These are phyloP conservation scores for Infundibulicybe gibba DNA, from an alignment of 768 basidiomycete genomes.

Conservation along the genomic window DNA sequence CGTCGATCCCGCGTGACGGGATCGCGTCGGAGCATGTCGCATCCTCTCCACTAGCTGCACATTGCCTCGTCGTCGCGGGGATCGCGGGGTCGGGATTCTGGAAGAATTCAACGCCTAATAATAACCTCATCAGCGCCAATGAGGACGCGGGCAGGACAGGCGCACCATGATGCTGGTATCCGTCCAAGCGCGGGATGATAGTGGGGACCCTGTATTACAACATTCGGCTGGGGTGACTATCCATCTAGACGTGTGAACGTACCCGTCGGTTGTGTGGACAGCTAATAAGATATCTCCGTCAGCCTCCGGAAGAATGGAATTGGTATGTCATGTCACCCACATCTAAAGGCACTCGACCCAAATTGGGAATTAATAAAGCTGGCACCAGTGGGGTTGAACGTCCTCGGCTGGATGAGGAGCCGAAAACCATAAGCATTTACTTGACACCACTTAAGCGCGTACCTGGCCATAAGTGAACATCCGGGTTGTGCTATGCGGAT, in stretches of 20 bases:
- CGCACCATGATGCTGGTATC: slow-evolving; percentile 12
- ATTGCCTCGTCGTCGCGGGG: slow-evolving; percentile 15
- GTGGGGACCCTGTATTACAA: slow-evolving; percentile 9
- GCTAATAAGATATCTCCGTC: background rate
- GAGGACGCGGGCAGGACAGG: too few species aligned
- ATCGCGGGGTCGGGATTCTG: slow-evolving; percentile 18
- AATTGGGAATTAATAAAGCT: slow-evolving; percentile 12
- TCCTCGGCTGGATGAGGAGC: slow-evolving; percentile 2
- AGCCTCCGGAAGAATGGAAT: background rate
- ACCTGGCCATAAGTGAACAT: slow-evolving; percentile 20
- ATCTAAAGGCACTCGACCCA: slow-evolving; percentile 11
- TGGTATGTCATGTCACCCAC: slow-evolving; percentile 1
- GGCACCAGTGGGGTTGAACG: slow-evolving; percentile 10
- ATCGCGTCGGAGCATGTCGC: slow-evolving; percentile 18
- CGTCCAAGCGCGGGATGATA: slow-evolving; percentile 5
- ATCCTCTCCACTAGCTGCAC: slow-evolving; percentile 21
- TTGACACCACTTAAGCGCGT: slow-evolving; percentile 31
- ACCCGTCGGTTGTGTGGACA: slow-evolving; percentile 12
- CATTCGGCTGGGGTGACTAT: background rate
- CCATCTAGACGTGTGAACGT: background rate
- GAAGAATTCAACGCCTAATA: slow-evolving; percentile 21
- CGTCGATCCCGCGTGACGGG: slow-evolving; percentile 17
- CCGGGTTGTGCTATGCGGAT: slow-evolving; percentile 1
- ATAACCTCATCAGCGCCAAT: background rate
- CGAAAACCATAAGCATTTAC: background rate